Conservation (phyloP, 164 flowering plant species). For the Dillenia suffruticosa region DNA sequence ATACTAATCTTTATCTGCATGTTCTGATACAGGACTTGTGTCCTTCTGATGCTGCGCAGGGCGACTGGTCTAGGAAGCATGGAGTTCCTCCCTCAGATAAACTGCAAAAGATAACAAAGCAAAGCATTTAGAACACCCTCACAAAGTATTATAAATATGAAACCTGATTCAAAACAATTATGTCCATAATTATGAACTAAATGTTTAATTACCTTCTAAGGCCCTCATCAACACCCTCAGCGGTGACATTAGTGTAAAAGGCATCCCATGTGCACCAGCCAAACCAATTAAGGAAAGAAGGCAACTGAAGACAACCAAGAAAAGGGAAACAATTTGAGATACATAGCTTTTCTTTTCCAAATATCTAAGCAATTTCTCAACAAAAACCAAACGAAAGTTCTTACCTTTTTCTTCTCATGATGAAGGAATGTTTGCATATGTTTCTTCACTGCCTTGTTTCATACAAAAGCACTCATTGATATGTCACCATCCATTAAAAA, state of each 20-base stretch:
- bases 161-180: too few relatives aligned
- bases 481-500: not conserved
- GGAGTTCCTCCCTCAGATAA: slow-evolving; percentile 78
- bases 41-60: too few relatives aligned
- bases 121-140: not conserved
- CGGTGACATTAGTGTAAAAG: slow-evolving; percentile 95
- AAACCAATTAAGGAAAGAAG: slow-evolving; percentile 90
- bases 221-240: slow-evolving; percentile 92
- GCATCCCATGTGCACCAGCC: too few relatives aligned
- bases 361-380: not conserved
- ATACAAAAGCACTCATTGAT: slow-evolving; percentile 5
- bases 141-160: too few relatives aligned
- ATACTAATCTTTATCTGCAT: slow-evolving; percentile 32
- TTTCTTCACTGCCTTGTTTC: slow-evolving; percentile 73
- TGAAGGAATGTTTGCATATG: slow-evolving; percentile 83
- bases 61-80: slow-evolving; percentile 35
- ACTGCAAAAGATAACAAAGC: slow-evolving; percentile 37
- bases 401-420: slow-evolving; percentile 87
- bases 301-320: slow-evolving; percentile 47
- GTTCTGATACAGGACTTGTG: too few relatives aligned
- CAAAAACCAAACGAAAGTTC: not conserved
- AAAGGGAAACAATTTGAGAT: not conserved
- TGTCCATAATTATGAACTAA: not conserved
- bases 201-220: slow-evolving; percentile 44
- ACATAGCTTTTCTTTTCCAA: not conserved